Conservation (phyloP, 352 stramenopile genomes). For the Phytophthora kernoviae region DNA sequence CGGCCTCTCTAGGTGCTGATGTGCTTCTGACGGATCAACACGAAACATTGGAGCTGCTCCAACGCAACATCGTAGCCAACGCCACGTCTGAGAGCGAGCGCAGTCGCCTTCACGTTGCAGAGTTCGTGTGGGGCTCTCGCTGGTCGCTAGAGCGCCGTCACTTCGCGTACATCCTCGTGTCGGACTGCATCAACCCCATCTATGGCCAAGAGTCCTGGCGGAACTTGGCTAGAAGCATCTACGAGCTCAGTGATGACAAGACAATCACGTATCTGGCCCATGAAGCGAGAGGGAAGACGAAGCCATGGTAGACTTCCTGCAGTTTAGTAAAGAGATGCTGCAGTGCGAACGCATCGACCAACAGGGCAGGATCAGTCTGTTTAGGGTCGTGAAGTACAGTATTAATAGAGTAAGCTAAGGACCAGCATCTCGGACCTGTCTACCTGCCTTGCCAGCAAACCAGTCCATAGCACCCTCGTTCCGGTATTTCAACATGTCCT, state of each 20-base stretch:
- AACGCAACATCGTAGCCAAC: slow-evolving; percentile 64
- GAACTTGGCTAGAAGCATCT: slow-evolving; percentile 73
- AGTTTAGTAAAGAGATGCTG: slow-evolving; percentile 50
- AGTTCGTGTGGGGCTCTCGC: slow-evolving; percentile 71
- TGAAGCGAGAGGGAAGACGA: slow-evolving; percentile 77
- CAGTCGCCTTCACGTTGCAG: slow-evolving; percentile 40
- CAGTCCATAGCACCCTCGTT: no score
- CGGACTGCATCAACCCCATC: slow-evolving; percentile 88
- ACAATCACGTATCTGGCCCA: slow-evolving; percentile 78
- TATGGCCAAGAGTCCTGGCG: slow-evolving; percentile 83
- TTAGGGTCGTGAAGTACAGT: slow-evolving; percentile 48
- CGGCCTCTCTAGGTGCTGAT: slow-evolving; percentile 60
- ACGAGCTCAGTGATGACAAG: slow-evolving; percentile 47
- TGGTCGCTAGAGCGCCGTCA: slow-evolving; percentile 27
- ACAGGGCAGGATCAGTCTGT: slow-evolving; percentile 51
- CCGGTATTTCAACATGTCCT: not conserved
- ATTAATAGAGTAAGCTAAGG: slow-evolving; percentile 18
- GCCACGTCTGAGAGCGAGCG: slow-evolving; percentile 40
- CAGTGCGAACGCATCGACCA: slow-evolving; percentile 43
- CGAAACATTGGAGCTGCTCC: slow-evolving; percentile 68
- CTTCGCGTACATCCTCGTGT: slow-evolving; percentile 76
- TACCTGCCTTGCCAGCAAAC: not conserved
- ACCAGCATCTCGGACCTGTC: not conserved
- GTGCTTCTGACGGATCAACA: slow-evolving; percentile 79
- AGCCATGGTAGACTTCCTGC: slow-evolving; percentile 71